Conservation (phyloP, 2,329 filamentous ascomycete genomes). For the Botrytis aclada region DNA sequence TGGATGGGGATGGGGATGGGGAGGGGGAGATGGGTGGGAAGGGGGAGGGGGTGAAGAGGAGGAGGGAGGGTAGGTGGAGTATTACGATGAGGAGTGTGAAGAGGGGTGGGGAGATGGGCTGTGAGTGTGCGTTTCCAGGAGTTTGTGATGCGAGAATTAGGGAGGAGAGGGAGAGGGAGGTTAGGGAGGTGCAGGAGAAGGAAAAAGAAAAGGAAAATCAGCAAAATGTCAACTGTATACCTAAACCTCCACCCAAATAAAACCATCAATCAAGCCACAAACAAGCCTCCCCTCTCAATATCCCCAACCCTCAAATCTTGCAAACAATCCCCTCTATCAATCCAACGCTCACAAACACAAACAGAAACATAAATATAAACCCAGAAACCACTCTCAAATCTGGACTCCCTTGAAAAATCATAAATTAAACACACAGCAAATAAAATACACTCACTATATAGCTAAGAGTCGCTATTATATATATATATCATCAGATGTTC, state of each 20-base stretch:
- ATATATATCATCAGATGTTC: too few species aligned
- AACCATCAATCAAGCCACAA: not conserved
- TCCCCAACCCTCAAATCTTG: too few species aligned
- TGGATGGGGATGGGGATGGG: not conserved
- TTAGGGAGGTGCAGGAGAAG: not conserved
- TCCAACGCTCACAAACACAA: too few species aligned
- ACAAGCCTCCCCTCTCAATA: not conserved
- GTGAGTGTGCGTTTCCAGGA: slow-evolving; percentile 19
- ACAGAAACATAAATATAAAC: not conserved
- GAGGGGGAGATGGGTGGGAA: not conserved
- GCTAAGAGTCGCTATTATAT: too few species aligned
- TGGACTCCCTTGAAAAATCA: too few species aligned
- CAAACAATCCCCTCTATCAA: fast-evolving
- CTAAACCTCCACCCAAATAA: not conserved
- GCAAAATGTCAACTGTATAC: not conserved
- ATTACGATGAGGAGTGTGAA: slow-evolving; percentile 22
- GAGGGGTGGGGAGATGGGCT: slow-evolving; percentile 5
- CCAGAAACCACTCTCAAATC: too few species aligned
- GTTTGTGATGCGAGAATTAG: slow-evolving; percentile 23
- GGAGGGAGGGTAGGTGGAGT: slow-evolving; percentile 20
- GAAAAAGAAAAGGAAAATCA: not conserved
- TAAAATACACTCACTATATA: too few species aligned
- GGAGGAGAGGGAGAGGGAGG: slow-evolving; percentile 14
- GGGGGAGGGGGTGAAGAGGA: not conserved
- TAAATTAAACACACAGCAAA: too few species aligned